Base-by-base conservation (phyloP, 169 alveolate genomes). In the Cryptosporidium baileyi region DNA sequence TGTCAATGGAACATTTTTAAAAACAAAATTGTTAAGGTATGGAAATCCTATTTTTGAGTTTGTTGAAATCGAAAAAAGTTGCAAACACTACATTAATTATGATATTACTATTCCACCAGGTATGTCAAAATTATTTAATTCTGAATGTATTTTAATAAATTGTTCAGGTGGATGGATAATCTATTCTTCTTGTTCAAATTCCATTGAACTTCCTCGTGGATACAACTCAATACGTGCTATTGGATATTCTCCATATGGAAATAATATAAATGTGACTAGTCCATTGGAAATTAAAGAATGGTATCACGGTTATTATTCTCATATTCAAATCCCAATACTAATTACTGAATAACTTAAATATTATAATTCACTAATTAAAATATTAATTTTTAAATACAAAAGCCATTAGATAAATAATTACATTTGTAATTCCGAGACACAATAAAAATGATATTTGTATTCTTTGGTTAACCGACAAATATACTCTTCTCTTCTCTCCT, bases 31-130 rank as follows among this genome's bases (percentile, higher is more conserved):
- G 13, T 15, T 3, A 11, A 54, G 19, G n/a, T 74, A 74, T 34
- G 85, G 49, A 1, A 22, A 54, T 38, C 67, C 85, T 24, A 26
- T 51, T 7, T 74, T 34, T 74, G 74, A 74, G 49, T 19, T 13
- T 36, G 15, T 36, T 36, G 62, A 74, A 36, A 15, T 22, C 28
- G 67, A 30, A 24, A 40, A 40, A 2, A 34, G 36, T 0, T 74
- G 85, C 40, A 74, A 54, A 15, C 85, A 74, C 60, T 13, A 3
- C 7, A 57, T 74, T n/a, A 59, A 52, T 40, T 74, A 74, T 74
- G 85, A 74, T 38, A 24, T 52, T 6, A 74, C 85, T 52, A 74
- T 74, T 40, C 85, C 85, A 17, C 85, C 85, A 54, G 85, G 85
- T 74, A 51, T 34, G 85, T 36, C 3, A 57, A 24, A 24, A 5